Percentiles rank a stretch among this genome's conserved stretches.
Conservation (phyloP, 352 stramenopile species). For the Globisporangium perplexum region DNA sequence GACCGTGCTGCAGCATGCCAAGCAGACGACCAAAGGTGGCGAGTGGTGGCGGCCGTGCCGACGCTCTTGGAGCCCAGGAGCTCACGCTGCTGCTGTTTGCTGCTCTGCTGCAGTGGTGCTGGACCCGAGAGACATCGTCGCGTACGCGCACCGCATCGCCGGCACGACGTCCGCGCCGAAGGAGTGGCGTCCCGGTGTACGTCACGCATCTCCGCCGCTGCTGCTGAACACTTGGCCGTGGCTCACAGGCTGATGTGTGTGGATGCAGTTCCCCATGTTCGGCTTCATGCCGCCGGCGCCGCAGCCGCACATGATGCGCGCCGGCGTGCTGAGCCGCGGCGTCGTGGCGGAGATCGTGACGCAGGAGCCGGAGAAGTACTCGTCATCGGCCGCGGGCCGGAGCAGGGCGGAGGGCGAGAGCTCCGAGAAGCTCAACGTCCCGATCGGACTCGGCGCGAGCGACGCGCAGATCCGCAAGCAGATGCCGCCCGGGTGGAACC, state of each 20-base stretch:
- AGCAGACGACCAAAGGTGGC: slow-evolving; percentile 47
- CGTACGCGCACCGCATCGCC: slow-evolving; percentile 78
- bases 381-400: slow-evolving; percentile 31
- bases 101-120: slow-evolving; percentile 36
- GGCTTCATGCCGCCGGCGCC: slow-evolving; percentile 81
- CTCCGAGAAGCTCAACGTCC: slow-evolving; percentile 49
- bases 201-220: slow-evolving; percentile 2
- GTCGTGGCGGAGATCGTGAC: slow-evolving; percentile 80
- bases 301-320: slow-evolving; percentile 84
- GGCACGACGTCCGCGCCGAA: slow-evolving; percentile 67
- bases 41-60: not conserved
- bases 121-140: slow-evolving; percentile 62
- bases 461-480: slow-evolving; percentile 71
- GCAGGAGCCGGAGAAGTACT: slow-evolving; percentile 59
- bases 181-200: slow-evolving; percentile 73
- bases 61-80: too few relatives aligned
- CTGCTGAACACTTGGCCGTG: not conserved
- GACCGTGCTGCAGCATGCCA: slow-evolving; percentile 48
- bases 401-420: slow-evolving; percentile 26
- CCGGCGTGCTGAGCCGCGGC: slow-evolving; percentile 71
- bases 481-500: slow-evolving; percentile 75
- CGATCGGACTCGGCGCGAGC: slow-evolving; percentile 59
- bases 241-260: too few relatives aligned
- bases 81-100: not conserved
- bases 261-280: slow-evolving; percentile 74